Evolutionary conservation across 2,329 filamentous ascomycete species (phyloP).

Genomic region (Fusarium nurragi): DNA sequence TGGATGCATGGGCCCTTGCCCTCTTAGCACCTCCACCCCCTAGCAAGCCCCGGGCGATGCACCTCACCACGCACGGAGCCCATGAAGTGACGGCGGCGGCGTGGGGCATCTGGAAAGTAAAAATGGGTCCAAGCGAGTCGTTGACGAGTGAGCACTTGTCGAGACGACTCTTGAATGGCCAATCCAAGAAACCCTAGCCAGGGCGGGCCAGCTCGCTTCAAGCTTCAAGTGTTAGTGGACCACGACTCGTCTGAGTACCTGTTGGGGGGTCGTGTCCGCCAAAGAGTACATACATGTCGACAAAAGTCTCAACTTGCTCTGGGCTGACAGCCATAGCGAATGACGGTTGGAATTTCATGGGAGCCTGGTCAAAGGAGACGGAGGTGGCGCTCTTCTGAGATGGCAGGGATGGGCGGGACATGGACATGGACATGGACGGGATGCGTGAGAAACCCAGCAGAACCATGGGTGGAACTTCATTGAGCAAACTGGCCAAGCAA

Average conservation of each 20-base stretch:
- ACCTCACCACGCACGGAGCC: constrained; percentile 36
- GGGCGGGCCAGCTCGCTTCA: constrained; percentile 2
- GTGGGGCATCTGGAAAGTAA: constrained; percentile 26
- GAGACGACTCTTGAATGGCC: constrained; percentile 10
- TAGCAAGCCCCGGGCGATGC: constrained; percentile 27
- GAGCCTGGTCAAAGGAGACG: constrained; percentile 10
- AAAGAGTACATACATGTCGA: constrained; percentile 26
- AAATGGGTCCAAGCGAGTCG: constrained; percentile 20
- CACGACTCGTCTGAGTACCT: background rate
- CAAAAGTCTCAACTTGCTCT: constrained; percentile 4
- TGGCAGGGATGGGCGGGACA: constrained; percentile 8
- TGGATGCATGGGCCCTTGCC: constrained; percentile 15
- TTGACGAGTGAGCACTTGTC: constrained; percentile 18
- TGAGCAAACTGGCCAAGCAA: constrained; percentile 29
- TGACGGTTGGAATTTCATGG: constrained; percentile 18
- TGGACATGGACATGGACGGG: constrained; percentile 15
- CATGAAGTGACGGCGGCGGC: constrained; percentile 36
- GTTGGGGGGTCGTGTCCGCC: background rate
- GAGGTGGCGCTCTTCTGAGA: constrained; percentile 18
- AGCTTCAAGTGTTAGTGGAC: background rate
- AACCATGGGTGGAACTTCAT: constrained; percentile 22
- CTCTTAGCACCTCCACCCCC: constrained; percentile 9
- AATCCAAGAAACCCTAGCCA: constrained; percentile 2
- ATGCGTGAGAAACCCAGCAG: constrained; percentile 35
- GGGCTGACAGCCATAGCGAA: constrained; percentile 21